These are phyloP conservation scores for Leucocoprinus birnbaumii DNA, from an alignment of 768 basidiomycete genomes.

Conservation along the genomic window DNA sequence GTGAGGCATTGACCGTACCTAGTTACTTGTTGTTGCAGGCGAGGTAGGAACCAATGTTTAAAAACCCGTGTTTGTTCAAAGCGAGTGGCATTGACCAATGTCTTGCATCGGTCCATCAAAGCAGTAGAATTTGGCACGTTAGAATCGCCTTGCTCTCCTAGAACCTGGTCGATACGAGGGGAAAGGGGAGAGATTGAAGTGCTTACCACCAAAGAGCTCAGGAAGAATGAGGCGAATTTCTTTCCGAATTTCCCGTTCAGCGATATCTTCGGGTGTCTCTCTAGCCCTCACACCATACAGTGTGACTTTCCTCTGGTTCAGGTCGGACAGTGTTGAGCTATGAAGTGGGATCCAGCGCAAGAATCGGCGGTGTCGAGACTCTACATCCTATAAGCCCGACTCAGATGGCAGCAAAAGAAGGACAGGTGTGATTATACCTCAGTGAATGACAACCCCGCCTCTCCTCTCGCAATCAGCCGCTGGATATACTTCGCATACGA, in stretches of 20 bases:
- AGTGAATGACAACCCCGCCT: conserved; percentile 50
- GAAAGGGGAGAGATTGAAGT: background rate
- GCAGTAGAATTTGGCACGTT: conserved; percentile 28
- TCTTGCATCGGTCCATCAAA: conserved; percentile 41
- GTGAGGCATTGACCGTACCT: conserved; percentile 33
- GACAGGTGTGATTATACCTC: conserved; percentile 40
- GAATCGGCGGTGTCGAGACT: conserved; percentile 68
- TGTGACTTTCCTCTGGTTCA: conserved; percentile 66
- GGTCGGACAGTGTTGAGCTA: conserved; percentile 52
- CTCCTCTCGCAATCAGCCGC: conserved; percentile 77
- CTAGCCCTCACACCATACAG: conserved; percentile 68
- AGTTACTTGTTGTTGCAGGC: conserved; percentile 50
- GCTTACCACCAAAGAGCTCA: conserved; percentile 61
- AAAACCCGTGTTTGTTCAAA: conserved; percentile 75
- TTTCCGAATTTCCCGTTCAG: conserved; percentile 68
- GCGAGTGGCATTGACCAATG: conserved; percentile 52
- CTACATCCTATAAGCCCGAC: conserved; percentile 29
- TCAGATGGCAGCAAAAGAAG: background rate
- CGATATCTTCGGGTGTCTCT: conserved; percentile 67
- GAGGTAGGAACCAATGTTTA: conserved; percentile 72
- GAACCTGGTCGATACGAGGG: background rate
- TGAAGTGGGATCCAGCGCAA: conserved; percentile 72
- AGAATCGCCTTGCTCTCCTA: conserved; percentile 7
- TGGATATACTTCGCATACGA: conserved; percentile 76
- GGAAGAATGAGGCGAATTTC: conserved; percentile 66